phyloP scores from a whole-genome alignment of 495 filamentous ascomycete genomes.

The Echria macrotheca region DNA sequence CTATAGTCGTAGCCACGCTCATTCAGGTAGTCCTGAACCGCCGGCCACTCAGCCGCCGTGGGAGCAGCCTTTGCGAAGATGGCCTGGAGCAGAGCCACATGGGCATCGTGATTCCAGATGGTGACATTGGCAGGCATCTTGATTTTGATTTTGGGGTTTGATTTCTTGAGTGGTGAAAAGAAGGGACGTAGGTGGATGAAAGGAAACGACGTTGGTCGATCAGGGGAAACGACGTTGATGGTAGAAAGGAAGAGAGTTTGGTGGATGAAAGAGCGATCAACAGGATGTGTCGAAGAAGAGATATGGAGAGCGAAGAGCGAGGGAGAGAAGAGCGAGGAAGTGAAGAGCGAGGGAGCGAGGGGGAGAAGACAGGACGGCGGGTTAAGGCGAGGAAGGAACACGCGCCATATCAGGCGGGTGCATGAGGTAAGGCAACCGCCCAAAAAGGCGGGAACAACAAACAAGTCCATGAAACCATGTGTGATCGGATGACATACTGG shows the following conservation, averaged over 20 bases:
- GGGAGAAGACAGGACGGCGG: background rate
- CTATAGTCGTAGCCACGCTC: conserved; percentile 26
- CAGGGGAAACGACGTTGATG: background rate
- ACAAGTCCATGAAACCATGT: background rate
- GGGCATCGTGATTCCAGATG: conserved; percentile 31
- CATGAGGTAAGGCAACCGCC: background rate
- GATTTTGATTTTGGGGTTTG: background rate
- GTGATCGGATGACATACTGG: conserved; percentile 9
- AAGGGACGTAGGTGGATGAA: background rate
- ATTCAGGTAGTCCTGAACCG: conserved; percentile 13
- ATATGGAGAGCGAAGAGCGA: background rate
- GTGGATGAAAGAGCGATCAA: too few relatives aligned
- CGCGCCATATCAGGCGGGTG: too few relatives aligned
- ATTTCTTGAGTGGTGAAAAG: background rate
- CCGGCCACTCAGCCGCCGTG: conserved; percentile 16
- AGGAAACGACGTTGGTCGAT: background rate
- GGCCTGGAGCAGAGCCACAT: conserved; percentile 27
- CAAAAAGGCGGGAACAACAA: background rate
- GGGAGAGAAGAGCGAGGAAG: background rate
- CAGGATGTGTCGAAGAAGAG: background rate
- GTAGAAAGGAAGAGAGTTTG: background rate
- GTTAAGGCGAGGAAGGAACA: background rate
- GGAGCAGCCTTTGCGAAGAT: conserved; percentile 21
- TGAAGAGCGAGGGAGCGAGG: background rate
- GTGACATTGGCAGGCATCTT: conserved; percentile 23